These are phyloP conservation scores for Syncephalastrum sp. DNA, from an alignment of 371 early-diverging fungal genomes.

Conservation along the genomic window DNA sequence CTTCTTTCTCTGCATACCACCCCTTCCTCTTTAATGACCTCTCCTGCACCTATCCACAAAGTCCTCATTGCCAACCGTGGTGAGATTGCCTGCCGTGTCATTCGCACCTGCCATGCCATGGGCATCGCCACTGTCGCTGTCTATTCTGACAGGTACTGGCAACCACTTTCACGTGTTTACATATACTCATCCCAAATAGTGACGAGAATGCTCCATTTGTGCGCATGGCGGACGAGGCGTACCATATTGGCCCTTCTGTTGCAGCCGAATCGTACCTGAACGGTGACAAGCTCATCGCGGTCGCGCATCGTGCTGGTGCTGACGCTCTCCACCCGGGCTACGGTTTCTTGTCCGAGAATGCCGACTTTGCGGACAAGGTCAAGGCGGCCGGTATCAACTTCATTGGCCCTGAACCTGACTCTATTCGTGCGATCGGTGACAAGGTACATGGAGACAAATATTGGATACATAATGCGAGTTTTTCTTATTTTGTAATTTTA, in stretches of 20 bases:
- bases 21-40: conserved; percentile 3
- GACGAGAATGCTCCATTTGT: conserved; percentile 83
- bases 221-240: conserved; percentile 81
- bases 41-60: conserved; percentile 68
- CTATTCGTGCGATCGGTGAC: conserved; percentile 94
- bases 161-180: too few species aligned
- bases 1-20: conserved; percentile 4
- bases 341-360: conserved; percentile 88
- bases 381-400: conserved; percentile 68
- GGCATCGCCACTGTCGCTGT: conserved; percentile 92
- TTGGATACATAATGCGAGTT: neutral
- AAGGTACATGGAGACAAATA: conserved; percentile 56
- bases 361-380: conserved; percentile 71
- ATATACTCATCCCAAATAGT: conserved; percentile 32
- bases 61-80: conserved; percentile 97
- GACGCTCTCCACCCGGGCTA: conserved; percentile 89
- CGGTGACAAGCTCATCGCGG: conserved; percentile 62
- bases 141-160: conserved; percentile 78
- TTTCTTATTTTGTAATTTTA: neutral
- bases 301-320: conserved; percentile 61
- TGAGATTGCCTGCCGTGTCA: conserved; percentile 94
- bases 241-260: conserved; percentile 70
- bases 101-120: conserved; percentile 78
- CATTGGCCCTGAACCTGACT: conserved; percentile 75
- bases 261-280: conserved; percentile 72